Percentiles rank a stretch among this genome's conserved stretches.
phyloP scores from a whole-genome alignment of 192 early-diverging fungal genomes.

The Linnemannia hyalina region DNA sequence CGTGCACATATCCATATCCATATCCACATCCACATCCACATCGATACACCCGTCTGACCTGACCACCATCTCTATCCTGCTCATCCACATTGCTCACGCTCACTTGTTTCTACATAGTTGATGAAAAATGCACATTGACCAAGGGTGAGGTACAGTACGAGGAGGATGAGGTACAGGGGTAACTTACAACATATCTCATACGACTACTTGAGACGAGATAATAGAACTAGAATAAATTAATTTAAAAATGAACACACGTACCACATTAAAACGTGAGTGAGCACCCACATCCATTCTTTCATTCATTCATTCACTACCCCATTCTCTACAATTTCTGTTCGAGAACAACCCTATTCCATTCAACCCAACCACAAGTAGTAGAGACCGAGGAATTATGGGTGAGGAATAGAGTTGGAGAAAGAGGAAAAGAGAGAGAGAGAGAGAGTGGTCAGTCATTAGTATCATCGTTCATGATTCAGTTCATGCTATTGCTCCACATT shows the following conservation, averaged over 20 bases:
- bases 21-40: neutral
- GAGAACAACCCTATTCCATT: too few species aligned
- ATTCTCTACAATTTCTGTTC: too few species aligned
- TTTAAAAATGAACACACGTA: neutral
- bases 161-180: neutral
- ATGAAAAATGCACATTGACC: neutral
- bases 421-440: too few species aligned
- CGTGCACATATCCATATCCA: neutral
- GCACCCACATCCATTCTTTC: neutral
- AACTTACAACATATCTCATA: neutral
- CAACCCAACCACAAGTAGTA: too few species aligned
- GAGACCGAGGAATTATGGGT: too few species aligned
- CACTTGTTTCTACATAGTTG: neutral
- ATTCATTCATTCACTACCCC: too few species aligned
- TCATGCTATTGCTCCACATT: neutral
- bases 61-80: too few species aligned
- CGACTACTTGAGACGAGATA: neutral
- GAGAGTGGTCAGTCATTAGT: too few species aligned
- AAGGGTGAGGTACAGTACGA: neutral
- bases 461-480: neutral
- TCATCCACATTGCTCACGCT: neutral
- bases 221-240: neutral
- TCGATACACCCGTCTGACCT: neutral
- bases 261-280: too few species aligned
- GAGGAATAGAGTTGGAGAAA: too few species aligned